Conservation (phyloP, 768 basidiomycete species). For the Phaffia tasmanica region DNA sequence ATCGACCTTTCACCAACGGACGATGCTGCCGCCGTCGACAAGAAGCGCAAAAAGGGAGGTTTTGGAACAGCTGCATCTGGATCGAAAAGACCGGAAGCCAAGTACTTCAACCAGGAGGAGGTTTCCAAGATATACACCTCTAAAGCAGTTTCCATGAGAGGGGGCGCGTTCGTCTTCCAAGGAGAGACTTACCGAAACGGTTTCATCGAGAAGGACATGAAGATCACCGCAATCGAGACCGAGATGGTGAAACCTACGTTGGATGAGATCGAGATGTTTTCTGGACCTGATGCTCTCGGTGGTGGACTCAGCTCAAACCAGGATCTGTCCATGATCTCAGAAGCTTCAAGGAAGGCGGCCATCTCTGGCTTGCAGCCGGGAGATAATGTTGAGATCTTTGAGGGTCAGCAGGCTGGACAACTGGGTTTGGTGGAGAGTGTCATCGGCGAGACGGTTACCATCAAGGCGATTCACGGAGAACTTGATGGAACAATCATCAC, state of each 20-base stretch:
- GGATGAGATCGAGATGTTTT: constrained; percentile 90
- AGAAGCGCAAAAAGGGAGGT: constrained; percentile 63
- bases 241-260: constrained; percentile 91
- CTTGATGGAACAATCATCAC: constrained; percentile 78
- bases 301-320: constrained; percentile 50
- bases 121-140: constrained; percentile 69
- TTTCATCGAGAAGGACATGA: constrained; percentile 79
- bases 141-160: constrained; percentile 59
- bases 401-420: constrained; percentile 89
- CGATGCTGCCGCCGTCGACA: constrained; percentile 47
- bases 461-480: constrained; percentile 64
- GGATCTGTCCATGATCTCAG: constrained; percentile 84
- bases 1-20: constrained; percentile 91
- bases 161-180: constrained; percentile 65
- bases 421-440: constrained; percentile 88
- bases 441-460: constrained; percentile 69
- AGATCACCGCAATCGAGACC: constrained; percentile 54
- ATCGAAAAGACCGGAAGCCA: constrained; percentile 62
- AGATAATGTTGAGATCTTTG: constrained; percentile 93
- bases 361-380: constrained; percentile 91
- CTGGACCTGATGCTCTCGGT: constrained; percentile 55
- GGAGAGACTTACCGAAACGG: constrained; percentile 83
- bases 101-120: constrained; percentile 89
- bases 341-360: constrained; percentile 81
- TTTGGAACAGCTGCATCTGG: constrained; percentile 38